phyloP scores from a whole-genome alignment of 2,329 filamentous ascomycete species.

The Epichloe uncinata region DNA sequence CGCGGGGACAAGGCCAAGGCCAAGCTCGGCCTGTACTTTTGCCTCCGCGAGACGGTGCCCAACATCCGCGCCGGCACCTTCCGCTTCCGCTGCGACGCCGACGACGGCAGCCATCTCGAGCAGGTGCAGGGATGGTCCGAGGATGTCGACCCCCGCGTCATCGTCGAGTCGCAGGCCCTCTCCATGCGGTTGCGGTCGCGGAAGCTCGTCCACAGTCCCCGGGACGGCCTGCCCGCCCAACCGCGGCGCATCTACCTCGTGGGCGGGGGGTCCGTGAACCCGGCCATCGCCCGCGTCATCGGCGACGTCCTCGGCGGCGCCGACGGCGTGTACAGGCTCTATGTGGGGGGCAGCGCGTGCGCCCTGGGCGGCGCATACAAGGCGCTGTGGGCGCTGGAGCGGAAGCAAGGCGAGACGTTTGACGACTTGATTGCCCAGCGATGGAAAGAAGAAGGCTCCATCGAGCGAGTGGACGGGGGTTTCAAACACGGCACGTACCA shows the following conservation, averaged over 20 bases:
- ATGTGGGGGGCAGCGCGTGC: conserved; percentile 86
- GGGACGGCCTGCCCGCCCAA: conserved; percentile 54
- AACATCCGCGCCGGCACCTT: conserved; percentile 78
- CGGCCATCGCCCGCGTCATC: conserved; percentile 71
- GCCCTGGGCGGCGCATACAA: conserved; percentile 91
- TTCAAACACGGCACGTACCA: conserved; percentile 65
- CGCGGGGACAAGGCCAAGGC: conserved; percentile 37
- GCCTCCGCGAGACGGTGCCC: conserved; percentile 87
- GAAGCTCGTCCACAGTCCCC: conserved; percentile 52
- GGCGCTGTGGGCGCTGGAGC: conserved; percentile 81
- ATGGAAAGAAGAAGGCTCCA: conserved; percentile 76
- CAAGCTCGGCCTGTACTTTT: conserved; percentile 89
- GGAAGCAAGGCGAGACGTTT: conserved; percentile 57
- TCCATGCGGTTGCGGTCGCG: conserved; percentile 78
- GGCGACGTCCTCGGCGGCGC: conserved; percentile 79
- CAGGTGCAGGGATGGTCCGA: conserved; percentile 28
- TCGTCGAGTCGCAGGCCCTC: conserved; percentile 90
- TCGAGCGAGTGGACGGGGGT: conserved; percentile 70
- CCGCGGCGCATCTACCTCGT: conserved; percentile 87
- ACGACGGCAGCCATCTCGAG: conserved; percentile 39
- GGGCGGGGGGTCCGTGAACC: conserved; percentile 75
- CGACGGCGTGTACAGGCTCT: conserved; percentile 85
- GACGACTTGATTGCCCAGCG: conserved; percentile 73
- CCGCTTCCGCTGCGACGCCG: conserved; percentile 55
- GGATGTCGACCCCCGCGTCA: conserved; percentile 60